These are phyloP conservation scores for Ogataea henricii DNA, from an alignment of 805 yeast species.

Conservation along the genomic window DNA sequence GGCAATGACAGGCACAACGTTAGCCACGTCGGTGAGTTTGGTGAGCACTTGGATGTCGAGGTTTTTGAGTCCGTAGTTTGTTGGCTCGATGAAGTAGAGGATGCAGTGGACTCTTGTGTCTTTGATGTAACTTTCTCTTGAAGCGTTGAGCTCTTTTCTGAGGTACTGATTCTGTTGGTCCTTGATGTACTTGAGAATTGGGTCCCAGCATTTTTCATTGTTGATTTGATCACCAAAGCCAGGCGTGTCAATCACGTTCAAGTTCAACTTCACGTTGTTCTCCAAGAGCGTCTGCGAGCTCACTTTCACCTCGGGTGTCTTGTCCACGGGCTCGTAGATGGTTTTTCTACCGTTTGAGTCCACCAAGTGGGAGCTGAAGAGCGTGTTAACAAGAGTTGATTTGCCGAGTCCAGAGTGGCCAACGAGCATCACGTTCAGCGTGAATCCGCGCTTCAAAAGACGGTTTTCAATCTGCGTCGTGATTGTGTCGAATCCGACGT, in stretches of 20 bases:
- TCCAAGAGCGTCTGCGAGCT: constrained; percentile 73
- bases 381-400: constrained; percentile 86
- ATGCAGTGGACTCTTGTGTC: constrained; percentile 95
- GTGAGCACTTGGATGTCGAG: constrained; percentile 82
- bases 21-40: constrained; percentile 84
- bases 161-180: constrained; percentile 91
- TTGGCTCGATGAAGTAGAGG: constrained; percentile 87
- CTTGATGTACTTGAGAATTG: constrained; percentile 88
- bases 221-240: constrained; percentile 97
- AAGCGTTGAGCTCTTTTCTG: constrained; percentile 93
- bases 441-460: constrained; percentile 88
- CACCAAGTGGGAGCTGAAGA: constrained; percentile 80
- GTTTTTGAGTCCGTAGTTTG: constrained; percentile 79
- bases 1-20: constrained; percentile 94
- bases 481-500: constrained; percentile 96
- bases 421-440: constrained; percentile 90
- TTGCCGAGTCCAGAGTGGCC: constrained; percentile 95
- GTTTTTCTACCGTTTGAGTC: constrained; percentile 71
- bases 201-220: constrained; percentile 96
- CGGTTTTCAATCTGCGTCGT: constrained; percentile 94
- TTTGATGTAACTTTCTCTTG: constrained; percentile 76
- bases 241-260: constrained; percentile 94
- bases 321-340: constrained; percentile 71
- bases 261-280: constrained; percentile 81
- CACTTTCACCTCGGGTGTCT: constrained; percentile 82